Evolutionary conservation across 202 grass and related monocot species (phyloP).

Genomic region (Brachypodium distachyon): DNA sequence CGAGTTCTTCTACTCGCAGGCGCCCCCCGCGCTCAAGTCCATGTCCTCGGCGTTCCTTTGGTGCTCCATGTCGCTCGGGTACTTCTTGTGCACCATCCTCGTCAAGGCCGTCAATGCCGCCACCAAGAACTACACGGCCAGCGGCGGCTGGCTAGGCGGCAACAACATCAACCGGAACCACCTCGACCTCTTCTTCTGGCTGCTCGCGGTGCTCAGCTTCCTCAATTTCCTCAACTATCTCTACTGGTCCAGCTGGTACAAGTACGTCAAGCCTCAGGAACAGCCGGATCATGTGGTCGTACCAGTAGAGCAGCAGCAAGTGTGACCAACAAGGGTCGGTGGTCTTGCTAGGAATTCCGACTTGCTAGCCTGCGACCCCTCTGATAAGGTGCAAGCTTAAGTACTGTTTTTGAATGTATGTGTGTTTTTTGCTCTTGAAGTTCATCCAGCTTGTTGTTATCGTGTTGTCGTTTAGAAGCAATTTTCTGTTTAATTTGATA

Average conservation of each 20-base stretch:
- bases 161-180: constrained; percentile 57
- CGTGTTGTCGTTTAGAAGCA: background rate
- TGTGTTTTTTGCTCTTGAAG: background rate
- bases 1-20: constrained; percentile 74
- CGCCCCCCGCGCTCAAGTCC: constrained; percentile 46
- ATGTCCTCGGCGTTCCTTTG: constrained; percentile 51
- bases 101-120: constrained; percentile 49
- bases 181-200: constrained; percentile 74
- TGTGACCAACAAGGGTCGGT: background rate
- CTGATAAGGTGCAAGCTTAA: background rate
- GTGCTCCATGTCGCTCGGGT: constrained; percentile 46
- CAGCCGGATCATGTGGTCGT: background rate
- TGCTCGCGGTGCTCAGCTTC: constrained; percentile 50
- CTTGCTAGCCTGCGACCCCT: background rate
- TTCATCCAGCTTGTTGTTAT: background rate
- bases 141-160: constrained; percentile 42
- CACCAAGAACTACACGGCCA: background rate
- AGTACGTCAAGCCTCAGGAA: constrained; percentile 21
- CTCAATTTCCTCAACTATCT: constrained; percentile 62
- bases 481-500: background rate
- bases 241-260: constrained; percentile 60
- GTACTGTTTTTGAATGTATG: too few species aligned
- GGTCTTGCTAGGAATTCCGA: background rate
- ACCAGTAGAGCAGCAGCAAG: background rate
- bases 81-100: constrained; percentile 55